Evolutionary conservation across 805 yeast genomes (phyloP).

Genomic region (Zygotorulaspora florentina): DNA sequence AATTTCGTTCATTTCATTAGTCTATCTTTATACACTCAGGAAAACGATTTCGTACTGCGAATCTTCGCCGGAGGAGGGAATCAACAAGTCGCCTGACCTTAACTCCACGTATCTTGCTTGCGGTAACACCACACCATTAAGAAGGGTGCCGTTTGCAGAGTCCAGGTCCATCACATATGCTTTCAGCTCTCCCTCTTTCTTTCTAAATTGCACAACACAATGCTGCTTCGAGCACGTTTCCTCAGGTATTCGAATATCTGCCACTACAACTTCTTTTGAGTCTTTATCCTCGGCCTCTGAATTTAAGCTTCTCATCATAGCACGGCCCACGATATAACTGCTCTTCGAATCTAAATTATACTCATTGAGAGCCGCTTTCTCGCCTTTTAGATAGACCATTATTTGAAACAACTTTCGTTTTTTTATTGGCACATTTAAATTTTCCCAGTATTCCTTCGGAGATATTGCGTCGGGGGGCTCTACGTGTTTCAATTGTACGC

Average conservation of each 20-base stretch:
- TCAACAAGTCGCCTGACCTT: constrained; percentile 39
- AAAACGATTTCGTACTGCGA: constrained; percentile 28
- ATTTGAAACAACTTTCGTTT: constrained; percentile 28
- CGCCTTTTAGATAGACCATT: constrained; percentile 30
- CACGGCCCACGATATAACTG: constrained; percentile 38
- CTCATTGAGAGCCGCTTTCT: constrained; percentile 22
- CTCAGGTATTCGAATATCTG: constrained; percentile 37
- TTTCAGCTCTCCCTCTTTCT: constrained; percentile 18
- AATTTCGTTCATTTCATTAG: neutral
- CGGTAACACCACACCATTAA: constrained; percentile 41
- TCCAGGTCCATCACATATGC: constrained; percentile 46
- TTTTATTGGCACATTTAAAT: constrained; percentile 16
- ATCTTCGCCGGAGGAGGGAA: constrained; percentile 38
- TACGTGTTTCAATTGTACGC: constrained; percentile 38
- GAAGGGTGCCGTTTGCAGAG: constrained; percentile 44
- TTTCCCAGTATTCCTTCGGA: constrained; percentile 24
- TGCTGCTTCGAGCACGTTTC: constrained; percentile 44
- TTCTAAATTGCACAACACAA: constrained; percentile 45
- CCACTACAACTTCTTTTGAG: constrained; percentile 27
- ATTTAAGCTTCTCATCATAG: constrained; percentile 12
- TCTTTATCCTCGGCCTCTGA: constrained; percentile 5
- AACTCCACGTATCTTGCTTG: constrained; percentile 41
- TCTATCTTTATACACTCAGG: constrained; percentile 11
- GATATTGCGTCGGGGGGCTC: constrained; percentile 36
- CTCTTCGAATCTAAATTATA: constrained; percentile 28